Evolutionary conservation across 2,329 filamentous ascomycete genomes (phyloP).

Genomic region (Mariannaea sp.): DNA sequence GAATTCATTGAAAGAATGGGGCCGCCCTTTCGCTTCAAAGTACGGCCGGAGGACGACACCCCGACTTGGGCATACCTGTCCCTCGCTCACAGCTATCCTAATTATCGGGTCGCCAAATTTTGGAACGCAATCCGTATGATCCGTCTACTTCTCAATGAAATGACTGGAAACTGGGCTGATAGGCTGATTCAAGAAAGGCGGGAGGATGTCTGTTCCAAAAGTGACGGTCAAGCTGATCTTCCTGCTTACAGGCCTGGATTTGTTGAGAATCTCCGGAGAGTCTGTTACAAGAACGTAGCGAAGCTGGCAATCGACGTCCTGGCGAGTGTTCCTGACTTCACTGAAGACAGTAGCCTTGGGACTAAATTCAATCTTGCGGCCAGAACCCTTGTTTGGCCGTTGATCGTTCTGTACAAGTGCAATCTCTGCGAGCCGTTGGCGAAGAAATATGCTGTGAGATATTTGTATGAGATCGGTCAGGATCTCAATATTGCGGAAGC

Average conservation of each 20-base stretch:
- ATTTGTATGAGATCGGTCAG: background rate
- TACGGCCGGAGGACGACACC: constrained; percentile 2
- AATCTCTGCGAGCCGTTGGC: background rate
- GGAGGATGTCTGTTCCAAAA: background rate
- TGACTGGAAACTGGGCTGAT: background rate
- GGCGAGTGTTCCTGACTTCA: background rate
- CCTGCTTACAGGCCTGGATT: background rate
- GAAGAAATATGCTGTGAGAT: background rate
- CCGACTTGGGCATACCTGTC: constrained; percentile 22
- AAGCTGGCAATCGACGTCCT: background rate
- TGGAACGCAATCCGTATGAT: constrained; percentile 36
- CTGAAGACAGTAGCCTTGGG: background rate
- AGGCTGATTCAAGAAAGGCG: background rate
- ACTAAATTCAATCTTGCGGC: background rate
- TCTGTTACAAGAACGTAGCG: background rate
- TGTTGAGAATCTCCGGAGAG: background rate
- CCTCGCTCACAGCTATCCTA: constrained; percentile 28
- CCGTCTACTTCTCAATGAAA: constrained; percentile 32
- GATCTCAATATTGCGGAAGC: background rate
- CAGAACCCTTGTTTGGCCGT: background rate
- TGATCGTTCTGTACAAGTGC: background rate
- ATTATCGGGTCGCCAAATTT: constrained; percentile 26
- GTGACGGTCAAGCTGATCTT: background rate
- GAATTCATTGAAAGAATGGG: constrained; percentile 3
- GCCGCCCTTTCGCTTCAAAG: constrained; percentile 7